These are phyloP conservation scores for Daldinia childiae DNA, from an alignment of 495 filamentous ascomycete species.

Conservation along the genomic window DNA sequence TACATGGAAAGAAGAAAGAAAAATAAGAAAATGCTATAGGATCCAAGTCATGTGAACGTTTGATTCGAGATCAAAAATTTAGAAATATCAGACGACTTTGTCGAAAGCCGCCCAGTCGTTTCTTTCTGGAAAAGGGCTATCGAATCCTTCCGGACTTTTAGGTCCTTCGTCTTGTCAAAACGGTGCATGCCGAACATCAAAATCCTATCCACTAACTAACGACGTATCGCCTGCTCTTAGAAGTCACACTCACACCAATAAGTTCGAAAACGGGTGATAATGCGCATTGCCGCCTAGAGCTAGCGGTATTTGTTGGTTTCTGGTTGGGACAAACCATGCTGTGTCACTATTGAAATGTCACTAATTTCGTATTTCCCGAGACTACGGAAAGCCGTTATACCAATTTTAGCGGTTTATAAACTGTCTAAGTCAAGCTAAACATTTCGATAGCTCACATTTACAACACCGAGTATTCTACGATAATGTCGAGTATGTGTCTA, in stretches of 20 bases:
- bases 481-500: neutral
- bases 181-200: neutral
- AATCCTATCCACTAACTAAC: neutral
- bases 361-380: conserved; percentile 14
- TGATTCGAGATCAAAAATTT: neutral
- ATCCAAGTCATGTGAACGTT: neutral
- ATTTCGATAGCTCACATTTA: conserved; percentile 8
- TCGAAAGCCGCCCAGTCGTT: neutral
- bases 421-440: neutral
- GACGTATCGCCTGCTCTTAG: neutral
- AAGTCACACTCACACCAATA: neutral
- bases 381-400: conserved; percentile 5
- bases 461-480: conserved; percentile 2
- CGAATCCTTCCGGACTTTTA: conserved; percentile 1
- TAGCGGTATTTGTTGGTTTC: neutral
- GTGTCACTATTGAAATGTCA: conserved; percentile 28
- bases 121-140: neutral
- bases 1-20: neutral
- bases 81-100: neutral
- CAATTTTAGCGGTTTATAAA: conserved; percentile 7
- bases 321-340: neutral
- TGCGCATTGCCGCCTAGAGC: conserved; percentile 7
- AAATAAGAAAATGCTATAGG: neutral
- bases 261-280: conserved; percentile 13
- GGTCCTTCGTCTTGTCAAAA: neutral